Percentiles rank a stretch among this genome's conserved stretches.
These are phyloP conservation scores for Solanum rostratum DNA, from an alignment of 257 asterid genomes.

Conservation along the genomic window DNA sequence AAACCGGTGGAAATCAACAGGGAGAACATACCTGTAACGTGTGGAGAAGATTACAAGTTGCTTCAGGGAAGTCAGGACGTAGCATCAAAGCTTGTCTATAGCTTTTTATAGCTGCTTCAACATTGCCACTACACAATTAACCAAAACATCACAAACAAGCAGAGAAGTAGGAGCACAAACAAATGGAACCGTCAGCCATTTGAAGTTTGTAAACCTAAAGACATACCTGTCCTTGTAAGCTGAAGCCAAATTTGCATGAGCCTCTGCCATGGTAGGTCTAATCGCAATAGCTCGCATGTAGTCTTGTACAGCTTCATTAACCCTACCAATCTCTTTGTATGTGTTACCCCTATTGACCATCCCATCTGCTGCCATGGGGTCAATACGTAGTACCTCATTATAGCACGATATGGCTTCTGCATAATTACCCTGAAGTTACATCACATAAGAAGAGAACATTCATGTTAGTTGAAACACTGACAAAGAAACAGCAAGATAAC, in stretches of 20 bases:
- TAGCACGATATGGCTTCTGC: slow-evolving; percentile 97
- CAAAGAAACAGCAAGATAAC: background rate
- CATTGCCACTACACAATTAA: slow-evolving; percentile 53
- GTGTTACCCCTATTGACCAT: slow-evolving; percentile 98
- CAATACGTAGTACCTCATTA: slow-evolving; percentile 89
- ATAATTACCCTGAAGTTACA: slow-evolving; percentile 67
- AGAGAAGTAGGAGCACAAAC: background rate
- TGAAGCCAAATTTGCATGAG: slow-evolving; percentile 99
- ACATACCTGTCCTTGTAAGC: slow-evolving; percentile 91
- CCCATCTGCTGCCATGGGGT: slow-evolving; percentile 95
- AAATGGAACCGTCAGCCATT: background rate
- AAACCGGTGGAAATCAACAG: background rate
- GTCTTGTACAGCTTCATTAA: slow-evolving; percentile 86
- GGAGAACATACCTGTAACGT: slow-evolving; percentile 59
- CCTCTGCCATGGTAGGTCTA: slow-evolving; percentile 98
- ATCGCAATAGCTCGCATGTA: slow-evolving; percentile 71
- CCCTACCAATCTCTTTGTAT: slow-evolving; percentile 94
- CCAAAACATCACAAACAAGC: slow-evolving; percentile 1
- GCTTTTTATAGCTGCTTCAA: slow-evolving; percentile 91
- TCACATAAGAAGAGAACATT: background rate
- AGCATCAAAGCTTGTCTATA: slow-evolving; percentile 75
- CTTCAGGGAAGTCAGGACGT: slow-evolving; percentile 98
- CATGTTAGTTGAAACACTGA: background rate
- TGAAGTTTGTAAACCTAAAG: background rate
- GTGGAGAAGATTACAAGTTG: slow-evolving; percentile 96